phyloP scores from a whole-genome alignment of 2,329 filamentous ascomycete species.

The Colletotrichum ledebouriae region DNA sequence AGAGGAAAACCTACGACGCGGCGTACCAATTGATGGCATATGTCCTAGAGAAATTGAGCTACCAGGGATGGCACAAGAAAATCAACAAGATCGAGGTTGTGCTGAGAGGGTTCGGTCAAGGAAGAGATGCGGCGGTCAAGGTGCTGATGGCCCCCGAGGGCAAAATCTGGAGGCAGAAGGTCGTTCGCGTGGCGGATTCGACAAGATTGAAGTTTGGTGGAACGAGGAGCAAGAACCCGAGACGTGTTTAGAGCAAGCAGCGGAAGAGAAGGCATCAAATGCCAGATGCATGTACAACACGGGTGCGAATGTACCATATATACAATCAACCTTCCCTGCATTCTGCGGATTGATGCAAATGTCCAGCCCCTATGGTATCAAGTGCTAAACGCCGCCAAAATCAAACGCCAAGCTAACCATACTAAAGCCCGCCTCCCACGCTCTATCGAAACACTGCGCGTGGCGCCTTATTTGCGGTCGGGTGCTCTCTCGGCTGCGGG shows the following conservation, averaged over 20 bases:
- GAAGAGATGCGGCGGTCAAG: constrained; percentile 91
- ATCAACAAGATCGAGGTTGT: constrained; percentile 85
- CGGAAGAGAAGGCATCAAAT: constrained; percentile 2
- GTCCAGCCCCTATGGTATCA: constrained; percentile 40
- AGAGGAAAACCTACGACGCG: constrained; percentile 87
- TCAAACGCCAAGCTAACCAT: constrained; percentile 28
- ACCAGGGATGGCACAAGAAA: constrained; percentile 81
- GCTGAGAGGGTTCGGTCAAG: constrained; percentile 86
- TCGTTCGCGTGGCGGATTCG: constrained; percentile 84
- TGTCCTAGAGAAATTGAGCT: constrained; percentile 85
- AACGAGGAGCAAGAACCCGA: constrained; percentile 85
- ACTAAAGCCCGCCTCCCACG: constrained; percentile 15
- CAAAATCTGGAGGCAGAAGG: constrained; percentile 77
- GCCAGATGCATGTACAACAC: constrained; percentile 51
- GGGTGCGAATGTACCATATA: constrained; percentile 53
- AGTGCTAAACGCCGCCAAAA: constrained; percentile 36
- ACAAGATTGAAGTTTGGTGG: constrained; percentile 97
- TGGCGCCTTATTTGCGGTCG: constrained; percentile 11
- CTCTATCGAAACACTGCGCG: not conserved
- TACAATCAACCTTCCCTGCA: constrained; percentile 39
- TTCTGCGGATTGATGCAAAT: constrained; percentile 34
- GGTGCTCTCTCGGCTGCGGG: constrained; percentile 68
- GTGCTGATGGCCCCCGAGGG: constrained; percentile 90
- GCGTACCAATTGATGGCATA: constrained; percentile 91
- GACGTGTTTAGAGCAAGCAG: constrained; percentile 71